These are phyloP conservation scores for Nitzschia inconspicua DNA, from an alignment of 108 stramenopile species.

Conservation along the genomic window DNA sequence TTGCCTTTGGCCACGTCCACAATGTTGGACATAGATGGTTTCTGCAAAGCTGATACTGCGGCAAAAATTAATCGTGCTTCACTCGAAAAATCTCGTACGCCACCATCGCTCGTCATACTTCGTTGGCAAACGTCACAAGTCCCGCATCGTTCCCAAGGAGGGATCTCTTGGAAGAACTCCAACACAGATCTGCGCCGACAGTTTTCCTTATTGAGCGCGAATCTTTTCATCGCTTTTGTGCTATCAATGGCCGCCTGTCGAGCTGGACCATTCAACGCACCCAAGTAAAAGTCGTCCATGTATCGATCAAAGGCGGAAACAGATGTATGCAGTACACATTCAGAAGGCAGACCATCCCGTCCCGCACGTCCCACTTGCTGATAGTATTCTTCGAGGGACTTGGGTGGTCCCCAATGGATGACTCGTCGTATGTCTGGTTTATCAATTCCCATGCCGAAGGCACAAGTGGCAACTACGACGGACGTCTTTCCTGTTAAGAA, in stretches of 20 bases:
- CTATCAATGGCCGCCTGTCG: constrained; percentile 32
- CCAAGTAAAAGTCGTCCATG: constrained; percentile 71
- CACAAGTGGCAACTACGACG: constrained; percentile 93
- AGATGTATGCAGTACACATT: constrained; percentile 65
- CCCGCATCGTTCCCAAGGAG: constrained; percentile 67
- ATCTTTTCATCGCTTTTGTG: constrained; percentile 54
- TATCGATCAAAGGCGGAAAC: constrained; percentile 68
- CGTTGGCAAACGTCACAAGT: constrained; percentile 71
- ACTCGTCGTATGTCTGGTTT: constrained; percentile 70
- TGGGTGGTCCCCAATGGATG: constrained; percentile 85
- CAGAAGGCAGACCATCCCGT: constrained; percentile 82
- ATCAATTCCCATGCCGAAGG: constrained; percentile 99
- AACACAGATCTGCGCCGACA: constrained; percentile 69
- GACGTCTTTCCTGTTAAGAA: constrained; percentile 77
- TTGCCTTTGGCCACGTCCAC: constrained; percentile 45
- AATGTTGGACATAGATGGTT: constrained; percentile 44
- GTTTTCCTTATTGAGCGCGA: constrained; percentile 40
- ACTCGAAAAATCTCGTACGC: constrained; percentile 59
- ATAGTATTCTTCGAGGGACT: constrained; percentile 92
- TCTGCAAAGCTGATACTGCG: constrained; percentile 32
- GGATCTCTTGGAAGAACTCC: constrained; percentile 71
- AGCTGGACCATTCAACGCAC: constrained; percentile 39
- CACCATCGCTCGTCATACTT: constrained; percentile 37
- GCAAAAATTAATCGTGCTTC: constrained; percentile 55
- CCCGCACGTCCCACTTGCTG: constrained; percentile 96